Percentiles rank a stretch among this genome's conserved stretches.
phyloP scores from a whole-genome alignment of 805 yeast genomes.

The Teunomyces kruisii region DNA sequence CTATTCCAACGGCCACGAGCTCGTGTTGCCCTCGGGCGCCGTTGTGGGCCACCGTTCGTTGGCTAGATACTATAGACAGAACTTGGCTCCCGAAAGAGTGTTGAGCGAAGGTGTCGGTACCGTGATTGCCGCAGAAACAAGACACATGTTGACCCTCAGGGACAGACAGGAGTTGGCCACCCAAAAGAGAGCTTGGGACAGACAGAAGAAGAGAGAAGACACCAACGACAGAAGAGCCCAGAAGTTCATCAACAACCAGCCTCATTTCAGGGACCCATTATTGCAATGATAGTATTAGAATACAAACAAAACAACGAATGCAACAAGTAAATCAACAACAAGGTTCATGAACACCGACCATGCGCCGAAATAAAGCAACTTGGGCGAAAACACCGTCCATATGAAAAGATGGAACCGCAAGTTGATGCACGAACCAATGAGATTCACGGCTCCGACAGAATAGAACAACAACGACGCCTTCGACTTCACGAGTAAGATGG shows the following conservation, averaged over 20 bases:
- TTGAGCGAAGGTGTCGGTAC: slow-evolving; percentile 48
- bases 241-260: slow-evolving; percentile 76
- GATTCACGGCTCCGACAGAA: slow-evolving; percentile 54
- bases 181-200: slow-evolving; percentile 61
- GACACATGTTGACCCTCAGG: slow-evolving; percentile 45
- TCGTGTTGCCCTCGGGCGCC: slow-evolving; percentile 43
- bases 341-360: slow-evolving; percentile 62
- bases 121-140: slow-evolving; percentile 50
- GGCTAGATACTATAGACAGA: slow-evolving; percentile 44
- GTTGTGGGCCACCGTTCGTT: slow-evolving; percentile 44
- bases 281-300: slow-evolving; percentile 14
- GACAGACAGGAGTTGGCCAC: slow-evolving; percentile 42
- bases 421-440: slow-evolving; percentile 67
- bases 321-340: slow-evolving; percentile 26
- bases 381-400: slow-evolving; percentile 98
- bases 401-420: slow-evolving; percentile 86
- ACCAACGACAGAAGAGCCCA: slow-evolving; percentile 57
- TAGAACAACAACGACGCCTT: slow-evolving; percentile 53
- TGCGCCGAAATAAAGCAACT: slow-evolving; percentile 71
- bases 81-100: slow-evolving; percentile 43
- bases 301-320: slow-evolving; percentile 4
- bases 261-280: slow-evolving; percentile 53
- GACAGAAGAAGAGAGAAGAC: slow-evolving; percentile 51
- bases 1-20: slow-evolving; percentile 36
- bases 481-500: slow-evolving; percentile 34